Base-by-base conservation (phyloP, 2,329 filamentous ascomycete species). In the Pseudonectria buxi region DNA sequence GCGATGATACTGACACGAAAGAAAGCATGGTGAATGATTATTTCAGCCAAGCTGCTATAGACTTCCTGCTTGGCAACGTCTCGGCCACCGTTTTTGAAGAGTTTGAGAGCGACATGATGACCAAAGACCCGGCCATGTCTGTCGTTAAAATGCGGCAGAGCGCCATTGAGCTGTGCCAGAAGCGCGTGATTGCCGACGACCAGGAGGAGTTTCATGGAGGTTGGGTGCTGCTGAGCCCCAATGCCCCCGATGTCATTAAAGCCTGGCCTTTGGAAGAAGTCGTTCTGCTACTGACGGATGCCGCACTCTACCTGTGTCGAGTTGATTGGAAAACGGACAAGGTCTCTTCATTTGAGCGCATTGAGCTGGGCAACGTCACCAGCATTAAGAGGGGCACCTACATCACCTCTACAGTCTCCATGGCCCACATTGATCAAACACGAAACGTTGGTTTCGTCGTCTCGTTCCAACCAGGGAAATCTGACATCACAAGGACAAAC, bases 301-400 rank as follows among this genome's bases (percentile, higher is more conserved):
- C 73, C 1, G 90, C 88, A 0, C 59, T 96, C 3, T 96, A 96
- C 56, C 79, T 86, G 42, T 95, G 89, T 58, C 79, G 86, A 11
- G 89, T 96, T 50, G 88, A 96, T 60, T 96, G 90, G 88, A 84
- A 85, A 44, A 81, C 88, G 7, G 92, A 96, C 63, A 96, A 96
- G 57, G 86, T 98, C 2, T 82, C 83, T 10, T 88, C 84, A 0
- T 96, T 95, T 58, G 89, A 96, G 62, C 74, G 89, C 7, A 79
- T 95, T 11, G 80, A 84, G 39, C 70, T 96, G 7, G 71, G 75
- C 14, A 84, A 86, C 38, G 68, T 98, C 25, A 72, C 74, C 2
- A 71, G 73, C 15, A 77, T 98, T 49, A 81, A 80, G 53, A 76
- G 81, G 41, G 92, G 92, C 14, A 83, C 86, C 0, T 98, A 96